Conservation (phyloP, 1,284 basidiomycete species). For the Nidula niveotomentosa region DNA sequence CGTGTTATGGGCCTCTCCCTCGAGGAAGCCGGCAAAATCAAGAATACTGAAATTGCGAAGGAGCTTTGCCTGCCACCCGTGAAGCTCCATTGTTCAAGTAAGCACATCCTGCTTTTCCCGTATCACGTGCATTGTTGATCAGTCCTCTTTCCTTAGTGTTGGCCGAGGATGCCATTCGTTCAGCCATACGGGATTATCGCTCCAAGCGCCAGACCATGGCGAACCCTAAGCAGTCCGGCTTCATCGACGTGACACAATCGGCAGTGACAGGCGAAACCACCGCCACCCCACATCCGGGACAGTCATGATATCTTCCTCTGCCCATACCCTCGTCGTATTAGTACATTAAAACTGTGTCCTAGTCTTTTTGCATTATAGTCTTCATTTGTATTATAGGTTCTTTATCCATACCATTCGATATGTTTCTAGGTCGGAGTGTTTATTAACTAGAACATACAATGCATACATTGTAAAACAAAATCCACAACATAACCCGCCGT, state of each 20-base stretch:
- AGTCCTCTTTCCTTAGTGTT: conserved; percentile 59
- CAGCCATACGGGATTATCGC: conserved; percentile 91
- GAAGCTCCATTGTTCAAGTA: conserved; percentile 90
- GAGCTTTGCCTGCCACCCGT: conserved; percentile 95
- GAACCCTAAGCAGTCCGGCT: conserved; percentile 56
- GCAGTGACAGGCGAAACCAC: conserved; percentile 65
- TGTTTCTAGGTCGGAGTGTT: neutral
- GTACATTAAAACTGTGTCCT: conserved; percentile 14
- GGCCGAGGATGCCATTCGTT: conserved; percentile 97
- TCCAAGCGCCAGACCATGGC: conserved; percentile 65
- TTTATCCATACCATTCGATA: conserved; percentile 5
- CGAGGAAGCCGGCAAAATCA: conserved; percentile 94
- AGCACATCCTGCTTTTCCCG: conserved; percentile 22
- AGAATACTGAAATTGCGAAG: conserved; percentile 99
- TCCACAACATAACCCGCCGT: neutral
- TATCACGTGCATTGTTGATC: conserved; percentile 8
- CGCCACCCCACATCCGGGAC: conserved; percentile 60
- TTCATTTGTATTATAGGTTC: conserved; percentile 8
- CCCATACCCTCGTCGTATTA: conserved; percentile 6
- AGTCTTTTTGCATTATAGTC: conserved; percentile 7
- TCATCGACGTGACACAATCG: conserved; percentile 79
- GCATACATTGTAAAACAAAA: too few relatives aligned
- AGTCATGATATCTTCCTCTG: conserved; percentile 17
- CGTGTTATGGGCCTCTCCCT: conserved; percentile 94
- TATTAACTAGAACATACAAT: too few relatives aligned